A percentile compares a stretch with the other conserved stretches of the same genome.
phyloP scores from a whole-genome alignment of 257 asterid species.

The Fraxinus pennsylvanica region DNA sequence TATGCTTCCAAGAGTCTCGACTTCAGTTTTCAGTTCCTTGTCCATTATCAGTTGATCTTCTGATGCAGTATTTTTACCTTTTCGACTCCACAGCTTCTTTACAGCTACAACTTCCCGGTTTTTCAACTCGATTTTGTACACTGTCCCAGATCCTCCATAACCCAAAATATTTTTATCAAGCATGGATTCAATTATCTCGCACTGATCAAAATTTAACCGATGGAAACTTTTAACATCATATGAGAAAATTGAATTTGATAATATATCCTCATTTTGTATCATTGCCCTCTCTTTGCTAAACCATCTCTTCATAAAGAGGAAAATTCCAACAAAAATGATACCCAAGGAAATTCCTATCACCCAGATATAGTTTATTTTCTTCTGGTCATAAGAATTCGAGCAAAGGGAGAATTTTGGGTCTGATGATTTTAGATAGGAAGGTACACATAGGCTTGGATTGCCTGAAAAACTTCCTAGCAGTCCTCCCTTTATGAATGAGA shows the following conservation, averaged over 20 bases:
- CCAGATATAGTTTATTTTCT: conserved; percentile 49
- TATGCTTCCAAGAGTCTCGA: conserved; percentile 82
- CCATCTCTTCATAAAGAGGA: conserved; percentile 58
- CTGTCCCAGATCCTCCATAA: conserved; percentile 92
- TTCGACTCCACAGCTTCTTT: conserved; percentile 79
- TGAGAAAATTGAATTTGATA: conserved; percentile 60
- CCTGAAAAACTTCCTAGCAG: conserved; percentile 68
- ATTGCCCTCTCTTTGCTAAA: conserved; percentile 35
- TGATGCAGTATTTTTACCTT: conserved; percentile 43
- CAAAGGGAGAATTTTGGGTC: conserved; percentile 42
- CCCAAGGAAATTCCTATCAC: conserved; percentile 46
- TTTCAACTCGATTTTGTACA: conserved; percentile 66
- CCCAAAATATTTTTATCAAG: conserved; percentile 89
- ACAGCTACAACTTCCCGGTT: conserved; percentile 73
- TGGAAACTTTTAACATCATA: conserved; percentile 85
- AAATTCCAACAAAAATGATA: conserved; percentile 47
- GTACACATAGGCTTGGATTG: conserved; percentile 69
- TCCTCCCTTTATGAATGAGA: conserved; percentile 58
- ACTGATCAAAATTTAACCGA: conserved; percentile 66
- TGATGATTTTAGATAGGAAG: conserved; percentile 30
- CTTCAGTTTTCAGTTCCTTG: conserved; percentile 79
- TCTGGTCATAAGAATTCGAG: conserved; percentile 30
- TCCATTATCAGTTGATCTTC: conserved; percentile 46
- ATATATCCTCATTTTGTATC: conserved; percentile 46
- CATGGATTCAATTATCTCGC: conserved; percentile 73